Conservation (phyloP, 805 yeast species). For the Hanseniaspora clermontiae region DNA sequence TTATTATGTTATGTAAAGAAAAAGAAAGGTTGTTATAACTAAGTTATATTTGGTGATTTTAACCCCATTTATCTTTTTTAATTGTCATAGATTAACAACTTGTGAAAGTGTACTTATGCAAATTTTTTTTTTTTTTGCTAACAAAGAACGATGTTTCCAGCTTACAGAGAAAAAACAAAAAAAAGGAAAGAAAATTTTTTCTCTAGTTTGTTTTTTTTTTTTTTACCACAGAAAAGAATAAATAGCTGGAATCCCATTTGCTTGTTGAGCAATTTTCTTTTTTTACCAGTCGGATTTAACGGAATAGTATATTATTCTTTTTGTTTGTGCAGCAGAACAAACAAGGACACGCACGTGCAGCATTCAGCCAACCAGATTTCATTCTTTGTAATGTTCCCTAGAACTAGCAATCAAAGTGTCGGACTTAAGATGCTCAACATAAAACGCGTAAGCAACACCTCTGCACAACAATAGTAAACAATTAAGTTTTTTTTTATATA, state of each 20-base stretch:
- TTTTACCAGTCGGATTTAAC: no score
- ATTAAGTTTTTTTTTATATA: not conserved
- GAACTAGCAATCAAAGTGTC: not conserved
- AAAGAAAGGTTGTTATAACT: not conserved
- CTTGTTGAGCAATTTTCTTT: no score
- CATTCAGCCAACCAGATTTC: not conserved
- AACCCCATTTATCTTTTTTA: not conserved
- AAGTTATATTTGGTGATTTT: conserved; percentile 12
- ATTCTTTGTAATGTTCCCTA: not conserved
- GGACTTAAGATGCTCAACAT: not conserved
- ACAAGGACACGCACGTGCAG: not conserved
- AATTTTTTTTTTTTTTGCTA: no score
- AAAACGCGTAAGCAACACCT: no score
- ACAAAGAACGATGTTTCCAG: no score
- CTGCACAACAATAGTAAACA: no score
- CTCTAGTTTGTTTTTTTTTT: not conserved
- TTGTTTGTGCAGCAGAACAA: not conserved
- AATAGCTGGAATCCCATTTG: no score
- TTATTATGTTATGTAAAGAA: conserved; percentile 11
- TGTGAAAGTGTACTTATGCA: no score
- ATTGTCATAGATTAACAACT: no score
- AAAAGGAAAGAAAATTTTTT: not conserved
- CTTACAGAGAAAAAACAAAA: not conserved
- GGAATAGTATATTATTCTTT: no score
- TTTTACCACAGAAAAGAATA: no score